phyloP scores from a whole-genome alignment of 2,329 filamentous ascomycete genomes.

The Colletotrichum eremochloae region DNA sequence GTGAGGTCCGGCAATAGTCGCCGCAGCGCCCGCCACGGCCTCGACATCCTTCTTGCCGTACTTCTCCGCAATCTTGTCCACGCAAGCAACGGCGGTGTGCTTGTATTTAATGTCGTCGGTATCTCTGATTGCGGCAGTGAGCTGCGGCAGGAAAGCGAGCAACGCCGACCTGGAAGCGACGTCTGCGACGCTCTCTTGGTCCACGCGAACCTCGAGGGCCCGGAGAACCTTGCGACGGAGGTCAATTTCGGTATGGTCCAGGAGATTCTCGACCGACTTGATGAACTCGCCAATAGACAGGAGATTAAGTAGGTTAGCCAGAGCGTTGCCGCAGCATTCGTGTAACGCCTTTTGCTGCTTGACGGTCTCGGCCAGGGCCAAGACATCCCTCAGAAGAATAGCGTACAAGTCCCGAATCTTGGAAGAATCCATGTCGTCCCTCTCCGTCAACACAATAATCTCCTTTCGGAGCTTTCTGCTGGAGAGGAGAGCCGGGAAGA shows the following conservation, averaged over 20 bases:
- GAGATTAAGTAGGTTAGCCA: conserved; percentile 85
- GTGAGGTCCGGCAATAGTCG: conserved; percentile 80
- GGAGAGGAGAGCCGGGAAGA: conserved; percentile 70
- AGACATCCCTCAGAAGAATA: conserved; percentile 73
- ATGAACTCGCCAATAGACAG: conserved; percentile 91
- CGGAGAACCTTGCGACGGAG: conserved; percentile 84
- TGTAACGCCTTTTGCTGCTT: conserved; percentile 69
- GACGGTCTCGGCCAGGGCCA: conserved; percentile 75
- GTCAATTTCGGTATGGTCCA: conserved; percentile 80
- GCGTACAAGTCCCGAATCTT: conserved; percentile 78
- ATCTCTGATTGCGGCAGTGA: conserved; percentile 81
- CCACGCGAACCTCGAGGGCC: conserved; percentile 84
- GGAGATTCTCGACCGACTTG: conserved; percentile 85
- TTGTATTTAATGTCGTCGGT: conserved; percentile 82
- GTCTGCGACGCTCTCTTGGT: conserved; percentile 79
- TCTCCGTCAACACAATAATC: conserved; percentile 68
- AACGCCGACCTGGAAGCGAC: conserved; percentile 76
- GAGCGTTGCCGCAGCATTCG: conserved; percentile 73
- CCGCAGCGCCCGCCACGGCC: conserved; percentile 80
- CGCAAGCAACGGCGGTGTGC: conserved; percentile 87
- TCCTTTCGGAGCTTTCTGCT: conserved; percentile 69
- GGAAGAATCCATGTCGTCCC: conserved; percentile 75
- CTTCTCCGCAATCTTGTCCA: conserved; percentile 93
- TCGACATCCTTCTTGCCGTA: conserved; percentile 93
- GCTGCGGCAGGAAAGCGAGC: conserved; percentile 82